Evolutionary conservation across 1,284 basidiomycete species (phyloP).

Genomic region (Leccinum griseonigrum): DNA sequence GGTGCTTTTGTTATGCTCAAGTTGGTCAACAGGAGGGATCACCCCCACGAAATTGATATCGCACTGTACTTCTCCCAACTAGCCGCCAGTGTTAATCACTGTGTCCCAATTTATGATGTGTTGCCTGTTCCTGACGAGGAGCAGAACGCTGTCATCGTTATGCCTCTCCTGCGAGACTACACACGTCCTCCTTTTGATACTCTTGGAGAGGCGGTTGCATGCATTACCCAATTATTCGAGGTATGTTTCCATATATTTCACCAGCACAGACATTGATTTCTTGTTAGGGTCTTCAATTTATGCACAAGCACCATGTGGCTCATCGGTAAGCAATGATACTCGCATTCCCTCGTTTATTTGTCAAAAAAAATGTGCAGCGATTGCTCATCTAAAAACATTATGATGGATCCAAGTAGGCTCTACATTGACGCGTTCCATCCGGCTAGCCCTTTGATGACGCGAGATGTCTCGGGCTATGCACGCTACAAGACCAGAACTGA

Average conservation of each 20-base stretch:
- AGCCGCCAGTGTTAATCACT: not conserved
- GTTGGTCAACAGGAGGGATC: not conserved
- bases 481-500: constrained; percentile 4
- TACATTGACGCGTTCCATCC: constrained; percentile 31
- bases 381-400: too few species aligned
- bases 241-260: not conserved
- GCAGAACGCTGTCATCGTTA: not conserved
- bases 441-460: constrained; percentile 7
- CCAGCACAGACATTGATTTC: constrained; percentile 30
- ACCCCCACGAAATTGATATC: not conserved
- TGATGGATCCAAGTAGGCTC: constrained; percentile 23
- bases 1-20: not conserved
- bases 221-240: constrained; percentile 2
- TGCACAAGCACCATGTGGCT: too few species aligned
- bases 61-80: not conserved
- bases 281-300: too few species aligned
- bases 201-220: not conserved
- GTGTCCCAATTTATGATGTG: not conserved
- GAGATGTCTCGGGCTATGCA: constrained; percentile 24
- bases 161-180: not conserved
- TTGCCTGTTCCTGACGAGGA: not conserved
- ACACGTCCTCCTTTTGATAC: not conserved
- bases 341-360: too few species aligned
- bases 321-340: too few species aligned
- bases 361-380: too few species aligned